Conservation (phyloP, 2,329 filamentous ascomycete species). For the Emergomyces orientalis region DNA sequence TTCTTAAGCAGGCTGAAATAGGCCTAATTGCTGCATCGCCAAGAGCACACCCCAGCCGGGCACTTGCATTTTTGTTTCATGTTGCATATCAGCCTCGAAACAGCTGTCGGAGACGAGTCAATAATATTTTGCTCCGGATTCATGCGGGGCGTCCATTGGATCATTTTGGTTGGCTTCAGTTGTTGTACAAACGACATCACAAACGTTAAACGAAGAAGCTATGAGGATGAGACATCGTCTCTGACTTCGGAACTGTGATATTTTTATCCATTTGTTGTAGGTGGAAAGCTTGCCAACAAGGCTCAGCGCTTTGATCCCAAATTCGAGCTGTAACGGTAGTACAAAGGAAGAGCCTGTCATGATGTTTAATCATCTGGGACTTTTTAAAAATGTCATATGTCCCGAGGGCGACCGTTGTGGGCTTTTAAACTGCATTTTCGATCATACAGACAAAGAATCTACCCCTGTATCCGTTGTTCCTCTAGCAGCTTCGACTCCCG, state of each 20-base stretch:
- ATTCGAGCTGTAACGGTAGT: background rate
- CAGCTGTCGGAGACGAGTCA: background rate
- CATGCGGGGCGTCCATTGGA: background rate
- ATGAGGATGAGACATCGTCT: background rate
- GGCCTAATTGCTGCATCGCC: background rate
- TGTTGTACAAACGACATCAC: background rate
- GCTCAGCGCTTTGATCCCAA: background rate
- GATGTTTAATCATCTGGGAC: constrained; percentile 49
- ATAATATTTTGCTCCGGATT: background rate
- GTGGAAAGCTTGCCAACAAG: background rate
- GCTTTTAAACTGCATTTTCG: constrained; percentile 51
- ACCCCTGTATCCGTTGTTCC: constrained; percentile 10
- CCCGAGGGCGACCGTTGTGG: constrained; percentile 43
- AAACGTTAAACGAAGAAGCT: background rate
- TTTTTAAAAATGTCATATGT: constrained; percentile 46
- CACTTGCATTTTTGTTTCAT: background rate
- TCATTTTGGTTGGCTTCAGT: background rate
- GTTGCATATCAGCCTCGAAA: background rate
- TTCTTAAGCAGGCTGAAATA: background rate
- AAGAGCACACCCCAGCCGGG: background rate
- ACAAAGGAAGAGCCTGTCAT: constrained; percentile 9
- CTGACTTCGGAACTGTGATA: background rate
- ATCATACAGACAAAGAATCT: constrained; percentile 33
- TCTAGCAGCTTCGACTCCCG: background rate
- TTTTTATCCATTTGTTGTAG: background rate